Conservation (phyloP, 2,329 filamentous ascomycete genomes). For the Aspergillus amoenus region DNA sequence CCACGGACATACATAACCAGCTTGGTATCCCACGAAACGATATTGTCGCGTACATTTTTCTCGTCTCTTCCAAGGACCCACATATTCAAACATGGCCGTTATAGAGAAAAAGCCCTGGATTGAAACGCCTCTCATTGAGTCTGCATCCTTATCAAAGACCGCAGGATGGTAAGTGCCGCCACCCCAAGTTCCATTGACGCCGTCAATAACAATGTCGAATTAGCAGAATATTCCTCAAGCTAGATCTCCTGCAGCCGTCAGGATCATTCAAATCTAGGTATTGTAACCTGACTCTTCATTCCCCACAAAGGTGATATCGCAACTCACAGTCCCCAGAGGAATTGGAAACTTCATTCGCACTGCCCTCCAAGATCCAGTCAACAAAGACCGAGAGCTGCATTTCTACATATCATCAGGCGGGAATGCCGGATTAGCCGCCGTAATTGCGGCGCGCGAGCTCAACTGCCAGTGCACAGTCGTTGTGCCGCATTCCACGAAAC, state of each 20-base stretch:
- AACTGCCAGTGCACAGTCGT: slow-evolving; percentile 67
- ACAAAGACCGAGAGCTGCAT: slow-evolving; percentile 47
- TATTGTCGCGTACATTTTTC: not conserved
- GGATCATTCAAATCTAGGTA: slow-evolving; percentile 76
- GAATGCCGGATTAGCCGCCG: slow-evolving; percentile 79
- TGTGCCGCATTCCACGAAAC: slow-evolving; percentile 63
- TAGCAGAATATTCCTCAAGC: slow-evolving; percentile 75
- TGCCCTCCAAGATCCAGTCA: slow-evolving; percentile 23
- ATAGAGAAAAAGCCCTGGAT: slow-evolving; percentile 35
- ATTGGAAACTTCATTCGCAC: slow-evolving; percentile 39
- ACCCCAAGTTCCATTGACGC: not conserved
- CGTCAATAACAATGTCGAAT: not conserved
- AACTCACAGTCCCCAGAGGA: slow-evolving; percentile 21
- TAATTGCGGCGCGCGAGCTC: slow-evolving; percentile 67
- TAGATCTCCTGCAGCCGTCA: slow-evolving; percentile 76
- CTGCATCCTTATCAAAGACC: slow-evolving; percentile 33
- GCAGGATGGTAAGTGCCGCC: slow-evolving; percentile 35
- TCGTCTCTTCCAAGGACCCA: not conserved
- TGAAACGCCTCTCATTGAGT: slow-evolving; percentile 41
- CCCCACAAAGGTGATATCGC: not conserved
- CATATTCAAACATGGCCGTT: slow-evolving; percentile 5
- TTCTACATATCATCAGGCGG: slow-evolving; percentile 79
- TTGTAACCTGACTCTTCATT: not conserved
- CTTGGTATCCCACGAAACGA: not conserved
- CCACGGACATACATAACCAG: not conserved